phyloP scores from a whole-genome alignment of 805 yeast genomes.

The Lipomyces kockii region DNA sequence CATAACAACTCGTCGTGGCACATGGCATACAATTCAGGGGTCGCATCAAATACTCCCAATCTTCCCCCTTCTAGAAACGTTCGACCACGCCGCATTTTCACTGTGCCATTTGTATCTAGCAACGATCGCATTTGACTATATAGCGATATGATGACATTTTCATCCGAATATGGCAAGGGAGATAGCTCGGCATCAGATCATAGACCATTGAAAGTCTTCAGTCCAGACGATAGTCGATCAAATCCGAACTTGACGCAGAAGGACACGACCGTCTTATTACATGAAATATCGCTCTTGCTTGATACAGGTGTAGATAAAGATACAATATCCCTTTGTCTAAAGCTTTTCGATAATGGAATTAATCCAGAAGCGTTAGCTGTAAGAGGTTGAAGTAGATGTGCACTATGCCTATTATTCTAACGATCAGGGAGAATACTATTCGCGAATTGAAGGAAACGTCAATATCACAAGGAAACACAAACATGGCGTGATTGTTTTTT shows the following conservation, averaged over 20 bases:
- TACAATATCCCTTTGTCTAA: conserved; percentile 39
- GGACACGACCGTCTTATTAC: conserved; percentile 11
- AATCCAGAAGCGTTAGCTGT: conserved; percentile 43
- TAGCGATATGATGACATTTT: neutral
- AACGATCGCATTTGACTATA: too few relatives aligned
- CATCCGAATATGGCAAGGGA: neutral
- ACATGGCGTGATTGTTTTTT: neutral
- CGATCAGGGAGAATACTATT: conserved; percentile 16
- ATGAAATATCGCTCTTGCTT: conserved; percentile 44
- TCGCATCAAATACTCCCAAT: neutral
- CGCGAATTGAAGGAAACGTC: conserved; percentile 9
- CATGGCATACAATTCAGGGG: neutral
- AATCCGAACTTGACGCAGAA: neutral
- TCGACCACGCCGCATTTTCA: too few relatives aligned
- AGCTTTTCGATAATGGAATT: conserved; percentile 44
- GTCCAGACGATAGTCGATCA: neutral
- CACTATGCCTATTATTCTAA: neutral
- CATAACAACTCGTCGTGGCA: too few relatives aligned
- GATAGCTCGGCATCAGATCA: neutral
- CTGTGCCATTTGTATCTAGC: too few relatives aligned
- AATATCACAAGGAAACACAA: conserved; percentile 9
- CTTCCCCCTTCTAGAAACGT: too few relatives aligned
- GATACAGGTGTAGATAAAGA: conserved; percentile 41
- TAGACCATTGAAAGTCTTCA: neutral
- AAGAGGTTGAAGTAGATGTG: conserved; percentile 14